Conservation (phyloP, 2,329 filamentous ascomycete species). For the Arthroderma uncinatum region DNA sequence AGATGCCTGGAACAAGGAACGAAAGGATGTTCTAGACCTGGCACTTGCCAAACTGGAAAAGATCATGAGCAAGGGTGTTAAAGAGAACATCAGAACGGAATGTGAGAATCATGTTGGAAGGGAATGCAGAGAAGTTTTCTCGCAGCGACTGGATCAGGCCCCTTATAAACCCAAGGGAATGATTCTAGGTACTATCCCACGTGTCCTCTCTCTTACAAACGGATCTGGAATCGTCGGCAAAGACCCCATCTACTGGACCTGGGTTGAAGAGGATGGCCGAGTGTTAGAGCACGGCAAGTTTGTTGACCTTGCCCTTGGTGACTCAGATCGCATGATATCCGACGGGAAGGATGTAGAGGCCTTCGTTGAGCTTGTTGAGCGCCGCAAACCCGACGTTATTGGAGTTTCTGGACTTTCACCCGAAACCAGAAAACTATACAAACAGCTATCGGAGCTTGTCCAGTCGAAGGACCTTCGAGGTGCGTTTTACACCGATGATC, state of each 20-base stretch:
- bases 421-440: slow-evolving; percentile 72
- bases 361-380: slow-evolving; percentile 68
- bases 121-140: slow-evolving; percentile 78
- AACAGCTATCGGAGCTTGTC: slow-evolving; percentile 68
- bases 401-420: slow-evolving; percentile 80
- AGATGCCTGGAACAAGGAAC: slow-evolving; percentile 86
- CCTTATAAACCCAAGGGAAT: slow-evolving; percentile 93
- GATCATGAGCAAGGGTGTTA: slow-evolving; percentile 80
- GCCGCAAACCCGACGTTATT: slow-evolving; percentile 78
- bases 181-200: slow-evolving; percentile 74
- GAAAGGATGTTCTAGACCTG: slow-evolving; percentile 70
- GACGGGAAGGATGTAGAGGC: slow-evolving; percentile 54
- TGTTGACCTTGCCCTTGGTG: slow-evolving; percentile 57
- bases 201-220: slow-evolving; percentile 77
- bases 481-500: slow-evolving; percentile 75
- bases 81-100: slow-evolving; percentile 84
- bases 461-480: slow-evolving; percentile 65
- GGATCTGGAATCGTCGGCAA: slow-evolving; percentile 62
- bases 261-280: slow-evolving; percentile 83
- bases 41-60: slow-evolving; percentile 72
- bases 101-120: slow-evolving; percentile 90
- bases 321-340: slow-evolving; percentile 55
- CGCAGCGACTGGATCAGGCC: slow-evolving; percentile 82
- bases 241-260: slow-evolving; percentile 82
- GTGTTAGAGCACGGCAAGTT: slow-evolving; percentile 85